Evolutionary conservation across 177 flowering plant species (phyloP), one percentile per base, ranked within the genome.

Genomic region (Vitis hybrid): DNA sequence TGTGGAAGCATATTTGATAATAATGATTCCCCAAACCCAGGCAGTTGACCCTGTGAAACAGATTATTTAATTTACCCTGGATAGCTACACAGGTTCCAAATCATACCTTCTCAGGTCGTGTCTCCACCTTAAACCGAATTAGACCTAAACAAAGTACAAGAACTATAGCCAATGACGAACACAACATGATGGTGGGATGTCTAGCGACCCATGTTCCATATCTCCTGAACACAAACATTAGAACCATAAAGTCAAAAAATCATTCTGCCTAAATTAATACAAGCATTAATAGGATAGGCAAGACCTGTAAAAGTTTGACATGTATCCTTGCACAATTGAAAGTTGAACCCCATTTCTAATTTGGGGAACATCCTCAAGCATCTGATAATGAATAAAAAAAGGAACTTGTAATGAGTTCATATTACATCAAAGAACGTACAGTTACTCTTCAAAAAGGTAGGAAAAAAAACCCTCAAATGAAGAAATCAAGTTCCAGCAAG

Each of bases 61-160:
- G 47, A 38, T 38, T 38, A 38, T 7, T 38, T 5, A 38, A 38
- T 38, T 38, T 5, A 38, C 47, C 47, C 47, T 38, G 47, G 31
- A 15, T 10, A 55, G 62, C 33, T 66, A 4, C 31, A n/a, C 57
- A 57, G 59, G 15, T 57, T 7, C 17, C 8, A 64, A 53, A n/a
- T n/a, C 19, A 74, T 85, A 96, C 99, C 98, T 96, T 96, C 75
- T 91, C 97, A 75, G 99, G 99, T 31, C 88, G 84, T 73, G 99
- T 90, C 84, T 96, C 99, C 76, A 96, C 98, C 83, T 91, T 77
- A 76, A 94, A 88, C 54, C 90, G 97, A 56, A 96, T 80, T 44
- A 96, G 86, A 79, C 99, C 98, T 62, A 92, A 66, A 81, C 98
- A 94, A 44, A 96, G 91, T 52, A 91, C 75, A 69, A 92, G 89